Percentiles rank a stretch among this genome's conserved stretches.
Evolutionary conservation across 1,284 basidiomycete species (phyloP).

Genomic region (Ceratorhiza oryzae-sativae): DNA sequence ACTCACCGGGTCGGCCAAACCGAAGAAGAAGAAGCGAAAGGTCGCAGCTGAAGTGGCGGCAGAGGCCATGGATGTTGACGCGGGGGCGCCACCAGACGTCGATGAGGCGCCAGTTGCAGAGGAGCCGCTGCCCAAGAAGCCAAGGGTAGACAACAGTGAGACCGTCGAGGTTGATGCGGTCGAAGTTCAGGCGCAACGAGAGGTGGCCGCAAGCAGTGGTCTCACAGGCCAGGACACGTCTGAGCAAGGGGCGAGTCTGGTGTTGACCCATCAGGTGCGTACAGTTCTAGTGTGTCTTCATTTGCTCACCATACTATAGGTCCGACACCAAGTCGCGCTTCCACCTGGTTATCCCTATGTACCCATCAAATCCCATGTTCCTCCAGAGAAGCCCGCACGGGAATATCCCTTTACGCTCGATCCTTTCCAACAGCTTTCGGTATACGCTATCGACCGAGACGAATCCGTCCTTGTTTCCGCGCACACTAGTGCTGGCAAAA

Average conservation of each 20-base stretch:
- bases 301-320: conserved; percentile 54
- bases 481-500: conserved; percentile 98
- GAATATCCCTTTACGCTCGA: conserved; percentile 97
- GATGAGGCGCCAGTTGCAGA: background rate
- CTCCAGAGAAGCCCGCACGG: conserved; percentile 87
- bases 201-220: conserved; percentile 84
- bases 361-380: conserved; percentile 91
- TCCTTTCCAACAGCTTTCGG: conserved; percentile 96
- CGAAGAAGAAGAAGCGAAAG: conserved; percentile 27
- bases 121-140: conserved; percentile 54
- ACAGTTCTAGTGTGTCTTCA: conserved; percentile 18
- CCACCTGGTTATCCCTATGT: conserved; percentile 92
- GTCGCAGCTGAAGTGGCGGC: background rate
- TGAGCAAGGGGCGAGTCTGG: conserved; percentile 66
- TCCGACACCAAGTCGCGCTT: conserved; percentile 93
- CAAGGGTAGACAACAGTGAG: conserved; percentile 61
- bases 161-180: conserved; percentile 88
- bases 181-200: conserved; percentile 86
- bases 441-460: conserved; percentile 94
- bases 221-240: conserved; percentile 70
- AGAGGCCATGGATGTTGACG: conserved; percentile 24
- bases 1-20: background rate
- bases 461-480: conserved; percentile 99
- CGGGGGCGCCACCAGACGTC: background rate
- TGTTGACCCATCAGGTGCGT: conserved; percentile 78